Evolutionary conservation across 305 asterid genomes (phyloP).

Genomic region (Ajuga reptans): DNA sequence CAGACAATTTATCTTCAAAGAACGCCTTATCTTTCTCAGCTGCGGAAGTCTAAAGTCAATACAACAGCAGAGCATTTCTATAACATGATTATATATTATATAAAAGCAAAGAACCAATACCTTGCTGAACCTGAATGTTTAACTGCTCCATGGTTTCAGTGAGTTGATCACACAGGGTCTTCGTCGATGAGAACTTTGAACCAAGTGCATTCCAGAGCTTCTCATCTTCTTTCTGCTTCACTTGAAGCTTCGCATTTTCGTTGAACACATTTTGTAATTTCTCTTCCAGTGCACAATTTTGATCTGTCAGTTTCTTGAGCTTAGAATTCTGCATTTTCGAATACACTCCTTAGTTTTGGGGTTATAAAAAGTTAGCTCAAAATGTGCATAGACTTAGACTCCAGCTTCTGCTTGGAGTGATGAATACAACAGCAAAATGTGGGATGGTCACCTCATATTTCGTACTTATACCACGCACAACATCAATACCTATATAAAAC

Average conservation of each 20-base stretch:
- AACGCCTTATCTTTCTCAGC: conserved; percentile 76
- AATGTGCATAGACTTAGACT: conserved; percentile 9
- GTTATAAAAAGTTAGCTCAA: conserved; percentile 2
- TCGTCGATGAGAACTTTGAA: conserved; percentile 72
- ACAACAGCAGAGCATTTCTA: conserved; percentile 16
- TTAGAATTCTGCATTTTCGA: conserved; percentile 60
- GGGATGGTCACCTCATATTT: neutral
- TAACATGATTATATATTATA: conserved; percentile 4
- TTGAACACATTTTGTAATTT: conserved; percentile 76
- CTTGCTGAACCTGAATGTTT: conserved; percentile 70
- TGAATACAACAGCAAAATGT: neutral
- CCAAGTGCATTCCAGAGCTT: conserved; percentile 90
- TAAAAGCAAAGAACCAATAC: conserved; percentile 31
- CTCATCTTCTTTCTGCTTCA: conserved; percentile 86
- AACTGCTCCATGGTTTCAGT: conserved; percentile 62
- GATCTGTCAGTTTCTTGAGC: conserved; percentile 71
- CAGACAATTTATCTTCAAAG: conserved; percentile 68
- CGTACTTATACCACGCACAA: neutral
- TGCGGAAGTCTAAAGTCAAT: conserved; percentile 34
- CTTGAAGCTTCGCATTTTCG: conserved; percentile 80
- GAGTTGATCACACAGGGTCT: conserved; percentile 71
- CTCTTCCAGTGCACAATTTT: conserved; percentile 62
- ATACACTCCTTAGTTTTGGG: conserved; percentile 6
- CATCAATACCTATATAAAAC: neutral
- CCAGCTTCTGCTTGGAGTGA: conserved; percentile 7